Conservation (phyloP, 208 protist genomes). For the Blastocrithidia nonstop region DNA sequence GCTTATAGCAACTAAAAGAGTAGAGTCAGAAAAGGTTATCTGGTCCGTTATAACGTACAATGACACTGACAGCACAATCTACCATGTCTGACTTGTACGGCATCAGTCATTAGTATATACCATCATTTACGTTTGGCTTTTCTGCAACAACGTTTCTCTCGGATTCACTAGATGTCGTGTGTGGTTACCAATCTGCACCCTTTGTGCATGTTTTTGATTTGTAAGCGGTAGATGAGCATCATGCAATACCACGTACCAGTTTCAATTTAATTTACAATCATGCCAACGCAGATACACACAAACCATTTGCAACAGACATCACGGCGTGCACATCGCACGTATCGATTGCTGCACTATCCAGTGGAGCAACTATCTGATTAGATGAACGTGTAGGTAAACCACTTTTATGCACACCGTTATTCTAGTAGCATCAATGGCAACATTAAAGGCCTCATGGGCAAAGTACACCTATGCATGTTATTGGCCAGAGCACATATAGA, state of each 20-base stretch:
- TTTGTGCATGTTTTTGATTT: slow-evolving; percentile 61
- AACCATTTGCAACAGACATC: slow-evolving; percentile 12
- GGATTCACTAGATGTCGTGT: slow-evolving; percentile 20
- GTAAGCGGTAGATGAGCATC: slow-evolving; percentile 51
- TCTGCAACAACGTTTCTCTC: slow-evolving; percentile 31
- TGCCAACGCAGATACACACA: not conserved
- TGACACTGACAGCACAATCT: no score
- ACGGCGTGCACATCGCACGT: slow-evolving; percentile 13
- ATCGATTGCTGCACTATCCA: slow-evolving; percentile 23
- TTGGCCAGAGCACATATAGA: no score
- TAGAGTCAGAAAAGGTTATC: no score
- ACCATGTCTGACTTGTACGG: no score
- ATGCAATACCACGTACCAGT: slow-evolving; percentile 25
- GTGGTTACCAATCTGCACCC: slow-evolving; percentile 16
- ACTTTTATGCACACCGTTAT: slow-evolving; percentile 8
- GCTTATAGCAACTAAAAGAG: no score
- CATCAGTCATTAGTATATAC: no score
- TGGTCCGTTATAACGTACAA: no score
- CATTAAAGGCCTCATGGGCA: no score
- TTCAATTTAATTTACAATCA: no score
- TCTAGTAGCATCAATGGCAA: no score
- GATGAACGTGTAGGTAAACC: slow-evolving; percentile 11
- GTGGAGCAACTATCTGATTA: slow-evolving; percentile 20
- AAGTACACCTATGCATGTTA: no score
- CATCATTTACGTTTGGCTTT: slow-evolving; percentile 30